Conservation (phyloP, 495 filamentous ascomycete species). For the Penicillium ucsense region DNA sequence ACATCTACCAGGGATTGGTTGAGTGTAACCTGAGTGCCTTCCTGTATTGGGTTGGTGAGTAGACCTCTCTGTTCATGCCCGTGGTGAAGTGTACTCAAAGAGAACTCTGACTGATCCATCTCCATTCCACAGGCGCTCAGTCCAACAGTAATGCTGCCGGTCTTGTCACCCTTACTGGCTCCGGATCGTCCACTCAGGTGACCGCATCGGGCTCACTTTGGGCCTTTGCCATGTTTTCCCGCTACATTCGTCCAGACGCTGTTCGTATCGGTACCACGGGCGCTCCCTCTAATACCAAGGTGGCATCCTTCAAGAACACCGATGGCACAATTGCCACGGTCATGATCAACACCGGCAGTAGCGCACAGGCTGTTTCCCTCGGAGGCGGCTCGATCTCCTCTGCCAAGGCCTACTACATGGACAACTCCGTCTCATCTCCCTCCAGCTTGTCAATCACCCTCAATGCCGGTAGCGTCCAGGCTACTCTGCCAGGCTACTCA, state of each 20-base stretch:
- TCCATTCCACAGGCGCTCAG: neutral
- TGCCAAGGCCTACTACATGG: constrained; percentile 2
- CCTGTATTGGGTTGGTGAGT: constrained; percentile 42
- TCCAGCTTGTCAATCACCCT: neutral
- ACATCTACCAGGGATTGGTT: constrained; percentile 34
- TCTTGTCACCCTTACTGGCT: constrained; percentile 1
- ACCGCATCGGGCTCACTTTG: neutral
- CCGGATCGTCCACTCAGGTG: constrained; percentile 1
- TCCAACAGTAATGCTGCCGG: constrained; percentile 1
- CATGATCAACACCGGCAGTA: constrained; percentile 1
- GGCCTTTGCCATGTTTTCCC: constrained; percentile 1
- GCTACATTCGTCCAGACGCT: neutral
- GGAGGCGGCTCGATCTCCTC: neutral
- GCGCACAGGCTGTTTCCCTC: neutral
- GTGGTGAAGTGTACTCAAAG: too few species aligned
- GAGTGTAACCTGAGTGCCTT: constrained; percentile 33
- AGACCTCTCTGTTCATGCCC: neutral
- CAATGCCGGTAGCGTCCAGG: neutral
- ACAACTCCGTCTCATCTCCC: constrained; percentile 1
- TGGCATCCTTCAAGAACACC: neutral
- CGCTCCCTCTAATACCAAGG: neutral
- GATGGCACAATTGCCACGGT: neutral
- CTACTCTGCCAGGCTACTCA: constrained; percentile 1
- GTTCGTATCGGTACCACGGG: neutral
- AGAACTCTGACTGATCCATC: too few species aligned